Conservation (phyloP, 768 basidiomycete genomes). For the Podaxis rugospora region DNA sequence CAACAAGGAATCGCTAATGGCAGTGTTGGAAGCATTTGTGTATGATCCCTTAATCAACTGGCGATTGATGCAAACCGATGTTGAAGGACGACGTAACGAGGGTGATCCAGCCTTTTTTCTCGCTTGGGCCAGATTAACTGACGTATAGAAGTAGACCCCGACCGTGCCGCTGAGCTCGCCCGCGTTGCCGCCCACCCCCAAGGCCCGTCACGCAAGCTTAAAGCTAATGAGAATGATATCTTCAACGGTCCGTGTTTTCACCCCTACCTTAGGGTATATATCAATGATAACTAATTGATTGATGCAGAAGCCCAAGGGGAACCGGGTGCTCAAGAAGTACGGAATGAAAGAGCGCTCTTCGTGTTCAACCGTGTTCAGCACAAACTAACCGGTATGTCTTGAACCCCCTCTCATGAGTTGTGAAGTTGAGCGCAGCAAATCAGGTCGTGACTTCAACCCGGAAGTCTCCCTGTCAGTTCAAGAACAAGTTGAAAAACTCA, state of each 20-base stretch:
- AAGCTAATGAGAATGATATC: constrained; percentile 92
- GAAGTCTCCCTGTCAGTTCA: constrained; percentile 68
- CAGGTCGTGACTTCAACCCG: constrained; percentile 93
- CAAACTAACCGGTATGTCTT: constrained; percentile 78
- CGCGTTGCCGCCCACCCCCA: constrained; percentile 72
- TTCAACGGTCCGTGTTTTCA: constrained; percentile 62
- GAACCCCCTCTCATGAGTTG: background rate
- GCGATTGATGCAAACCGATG: constrained; percentile 86
- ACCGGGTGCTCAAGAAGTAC: constrained; percentile 73
- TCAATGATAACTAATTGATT: background rate
- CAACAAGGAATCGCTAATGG: constrained; percentile 99
- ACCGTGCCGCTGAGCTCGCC: constrained; percentile 57
- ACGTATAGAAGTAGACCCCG: constrained; percentile 41
- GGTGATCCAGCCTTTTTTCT: constrained; percentile 31
- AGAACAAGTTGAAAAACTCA: constrained; percentile 88
- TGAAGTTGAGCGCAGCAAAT: background rate
- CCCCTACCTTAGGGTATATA: background rate
- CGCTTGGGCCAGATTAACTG: constrained; percentile 21
- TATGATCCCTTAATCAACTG: constrained; percentile 98
- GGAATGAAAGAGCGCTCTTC: constrained; percentile 84
- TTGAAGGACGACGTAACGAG: constrained; percentile 65
- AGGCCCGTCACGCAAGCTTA: constrained; percentile 75
- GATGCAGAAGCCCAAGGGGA: constrained; percentile 41
- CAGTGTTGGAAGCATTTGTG: constrained; percentile 96
- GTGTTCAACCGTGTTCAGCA: constrained; percentile 95